Evolutionary conservation across 208 protist genomes (phyloP), one percentile per base, ranked within the genome.

Genomic region (Naegleria gruberi): DNA sequence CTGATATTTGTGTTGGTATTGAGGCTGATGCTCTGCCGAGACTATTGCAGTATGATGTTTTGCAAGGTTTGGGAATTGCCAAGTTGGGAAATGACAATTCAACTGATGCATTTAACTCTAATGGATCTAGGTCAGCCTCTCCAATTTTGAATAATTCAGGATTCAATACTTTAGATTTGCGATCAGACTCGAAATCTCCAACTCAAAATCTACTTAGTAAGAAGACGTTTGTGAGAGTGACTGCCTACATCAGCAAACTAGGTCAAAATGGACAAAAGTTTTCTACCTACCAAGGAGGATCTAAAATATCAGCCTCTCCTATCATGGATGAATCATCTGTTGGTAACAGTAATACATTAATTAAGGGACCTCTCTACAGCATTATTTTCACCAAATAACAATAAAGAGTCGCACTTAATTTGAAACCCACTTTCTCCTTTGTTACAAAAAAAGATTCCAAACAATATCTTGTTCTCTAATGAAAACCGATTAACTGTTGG

Each of bases 1-100:
- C 83, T 30, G 83, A 87, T 41, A 87, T 87, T 87, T 42, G 83
- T 55, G 30, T 87, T 55, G 83, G 83, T 6, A 41, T 87, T 41
- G 83, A 87, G 7, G 6, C 0, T 2, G 83, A 87, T 37, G 37
- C 42, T 41, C 19, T 87, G n/a, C 43, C 83, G 6, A 46, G 30
- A 12, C n/a, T 87, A 40, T 55, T 87, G 44, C 83, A 87, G 15
- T 87, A 44, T 55, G 83, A 87, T 34, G 55, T 87, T 55, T 30
- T 87, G 8, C 83, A 87, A 55, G 83, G 83, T 10, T 43, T 87
- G 4, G 44, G 30, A 37, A 37, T 87, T 55, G 30, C 65, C 26
- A 74, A 77, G 34, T n/a, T 30, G 0, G 65, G 30, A 30, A 5
- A 19, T 8, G 65, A 37, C 4, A 65, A 65, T 19, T n/a, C n/a